phyloP scores from a whole-genome alignment of 148 eudicot species.

The Bassia scoparia region DNA sequence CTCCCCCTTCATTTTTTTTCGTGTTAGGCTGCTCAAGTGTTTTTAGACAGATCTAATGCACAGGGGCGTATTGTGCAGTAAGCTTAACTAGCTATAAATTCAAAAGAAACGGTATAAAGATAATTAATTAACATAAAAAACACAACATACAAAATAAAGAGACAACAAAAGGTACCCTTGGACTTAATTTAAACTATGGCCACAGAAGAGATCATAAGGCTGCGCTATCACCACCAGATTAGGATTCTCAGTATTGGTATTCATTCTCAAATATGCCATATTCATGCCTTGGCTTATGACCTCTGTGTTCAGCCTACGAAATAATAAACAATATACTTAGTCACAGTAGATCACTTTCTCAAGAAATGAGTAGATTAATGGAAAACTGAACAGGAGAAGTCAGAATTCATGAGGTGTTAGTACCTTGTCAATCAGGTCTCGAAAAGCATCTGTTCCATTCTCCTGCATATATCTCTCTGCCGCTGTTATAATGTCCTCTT shows the following conservation, averaged over 20 bases:
- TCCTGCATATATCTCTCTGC: constrained; percentile 78
- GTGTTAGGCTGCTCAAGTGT: constrained; percentile 4
- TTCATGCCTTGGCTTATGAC: constrained; percentile 19
- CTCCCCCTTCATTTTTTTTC: not conserved
- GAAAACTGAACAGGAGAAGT: not conserved
- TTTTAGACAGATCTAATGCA: not conserved
- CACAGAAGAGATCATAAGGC: not conserved
- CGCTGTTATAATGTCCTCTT: constrained; percentile 70
- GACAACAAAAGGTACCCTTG: not conserved
- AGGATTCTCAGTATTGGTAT: constrained; percentile 32
- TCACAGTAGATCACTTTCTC: not conserved
- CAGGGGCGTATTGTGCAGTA: not conserved
- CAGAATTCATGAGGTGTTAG: not conserved
- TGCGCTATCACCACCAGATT: not conserved
- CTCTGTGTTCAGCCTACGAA: constrained; percentile 38
- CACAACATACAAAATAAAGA: not conserved
- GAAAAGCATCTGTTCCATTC: constrained; percentile 65
- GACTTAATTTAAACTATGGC: constrained; percentile 3
- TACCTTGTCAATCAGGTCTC: constrained; percentile 57
- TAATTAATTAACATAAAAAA: constrained; percentile 19
- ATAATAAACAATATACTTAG: not conserved
- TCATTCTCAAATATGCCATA: constrained; percentile 37
- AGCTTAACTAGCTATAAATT: constrained; percentile 18
- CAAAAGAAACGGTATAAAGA: not conserved
- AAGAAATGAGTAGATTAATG: not conserved